Evolutionary conservation across 257 asterid species (phyloP).

Genomic region (Solanum bulbocastanum): DNA sequence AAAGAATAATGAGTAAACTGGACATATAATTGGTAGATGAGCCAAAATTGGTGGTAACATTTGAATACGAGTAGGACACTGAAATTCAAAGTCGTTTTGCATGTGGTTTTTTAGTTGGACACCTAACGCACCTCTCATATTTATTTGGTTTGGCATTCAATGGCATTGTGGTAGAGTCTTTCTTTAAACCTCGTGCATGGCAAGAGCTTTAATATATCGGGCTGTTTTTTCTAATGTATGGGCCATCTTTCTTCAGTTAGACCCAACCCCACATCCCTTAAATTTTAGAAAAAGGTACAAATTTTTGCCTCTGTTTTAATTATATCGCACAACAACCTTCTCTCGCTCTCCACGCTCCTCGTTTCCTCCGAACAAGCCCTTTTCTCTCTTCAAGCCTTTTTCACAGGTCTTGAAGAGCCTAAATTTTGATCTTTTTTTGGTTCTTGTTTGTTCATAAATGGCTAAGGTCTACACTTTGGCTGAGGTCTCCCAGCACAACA

Average conservation of each 20-base stretch:
- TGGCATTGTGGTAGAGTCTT: background rate
- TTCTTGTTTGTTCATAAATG: slow-evolving; percentile 19
- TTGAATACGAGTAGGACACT: background rate
- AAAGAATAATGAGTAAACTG: background rate
- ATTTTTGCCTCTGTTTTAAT: background rate
- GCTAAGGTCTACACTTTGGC: slow-evolving; percentile 49
- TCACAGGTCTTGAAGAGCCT: slow-evolving; percentile 5
- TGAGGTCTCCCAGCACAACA: slow-evolving; percentile 72
- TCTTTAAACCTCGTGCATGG: background rate
- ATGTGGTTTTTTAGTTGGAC: background rate
- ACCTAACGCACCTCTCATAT: background rate
- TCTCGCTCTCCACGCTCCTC: background rate
- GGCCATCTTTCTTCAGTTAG: slow-evolving; percentile 2
- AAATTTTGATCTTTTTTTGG: background rate
- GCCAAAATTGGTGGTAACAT: background rate
- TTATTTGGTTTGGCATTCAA: background rate
- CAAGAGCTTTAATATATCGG: too few species aligned
- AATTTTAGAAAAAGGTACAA: background rate
- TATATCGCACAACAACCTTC: background rate
- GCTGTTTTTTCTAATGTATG: background rate
- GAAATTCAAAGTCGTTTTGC: background rate
- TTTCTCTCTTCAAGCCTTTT: slow-evolving; percentile 4
- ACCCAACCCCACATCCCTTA: slow-evolving; percentile 25
- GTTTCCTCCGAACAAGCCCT: background rate
- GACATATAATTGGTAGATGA: background rate